Evolutionary conservation across 495 filamentous ascomycete species (phyloP).

Genomic region (Lasiosphaeria miniovina): DNA sequence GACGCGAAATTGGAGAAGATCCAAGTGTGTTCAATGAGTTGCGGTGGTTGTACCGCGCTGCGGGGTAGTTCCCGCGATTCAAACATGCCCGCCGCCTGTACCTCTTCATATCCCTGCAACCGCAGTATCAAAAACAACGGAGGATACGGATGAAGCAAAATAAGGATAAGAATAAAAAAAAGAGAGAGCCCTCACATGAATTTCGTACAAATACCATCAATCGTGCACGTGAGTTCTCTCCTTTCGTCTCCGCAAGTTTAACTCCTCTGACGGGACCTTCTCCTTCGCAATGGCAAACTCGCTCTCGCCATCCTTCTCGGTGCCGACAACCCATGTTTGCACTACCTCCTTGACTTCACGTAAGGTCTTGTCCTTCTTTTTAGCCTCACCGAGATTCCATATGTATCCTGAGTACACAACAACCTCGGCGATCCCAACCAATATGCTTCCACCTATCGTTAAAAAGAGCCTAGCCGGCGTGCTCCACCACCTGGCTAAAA

Average conservation of each 20-base stretch:
- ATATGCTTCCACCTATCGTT: constrained; percentile 62
- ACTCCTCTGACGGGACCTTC: constrained; percentile 19
- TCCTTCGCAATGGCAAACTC: constrained; percentile 30
- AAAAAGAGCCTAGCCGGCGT: constrained; percentile 65
- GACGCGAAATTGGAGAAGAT: too few species aligned
- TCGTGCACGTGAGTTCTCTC: constrained; percentile 6
- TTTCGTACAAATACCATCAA: too few species aligned
- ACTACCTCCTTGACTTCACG: constrained; percentile 70
- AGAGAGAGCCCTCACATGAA: too few species aligned
- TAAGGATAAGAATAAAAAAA: too few species aligned
- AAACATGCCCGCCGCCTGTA: too few species aligned
- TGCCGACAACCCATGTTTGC: constrained; percentile 66
- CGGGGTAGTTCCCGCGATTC: too few species aligned
- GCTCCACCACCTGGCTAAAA: constrained; percentile 66
- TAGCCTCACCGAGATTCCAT: constrained; percentile 69
- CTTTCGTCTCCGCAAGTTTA: constrained; percentile 32
- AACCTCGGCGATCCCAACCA: constrained; percentile 84
- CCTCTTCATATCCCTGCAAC: too few species aligned
- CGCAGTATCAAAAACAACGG: too few species aligned
- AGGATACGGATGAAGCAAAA: too few species aligned
- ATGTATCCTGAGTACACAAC: constrained; percentile 85
- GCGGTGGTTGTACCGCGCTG: too few species aligned
- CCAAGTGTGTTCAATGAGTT: too few species aligned
- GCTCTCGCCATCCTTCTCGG: constrained; percentile 35
- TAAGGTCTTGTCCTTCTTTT: constrained; percentile 58